phyloP scores from a whole-genome alignment of 1,284 basidiomycete genomes.

The Tilletia setariae region DNA sequence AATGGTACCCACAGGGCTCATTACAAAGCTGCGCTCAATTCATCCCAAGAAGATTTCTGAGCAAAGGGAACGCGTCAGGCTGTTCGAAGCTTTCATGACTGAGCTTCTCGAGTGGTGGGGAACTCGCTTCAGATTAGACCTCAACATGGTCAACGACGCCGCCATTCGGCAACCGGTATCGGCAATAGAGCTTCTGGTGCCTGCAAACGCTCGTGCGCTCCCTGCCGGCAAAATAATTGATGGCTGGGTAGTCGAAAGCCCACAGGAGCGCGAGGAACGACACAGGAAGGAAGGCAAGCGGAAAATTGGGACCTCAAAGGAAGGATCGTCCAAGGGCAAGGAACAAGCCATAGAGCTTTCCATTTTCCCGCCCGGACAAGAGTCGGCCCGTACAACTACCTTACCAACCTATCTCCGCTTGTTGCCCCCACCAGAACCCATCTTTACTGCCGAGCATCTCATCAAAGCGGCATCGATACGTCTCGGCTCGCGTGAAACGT shows the following conservation, averaged over 20 bases:
- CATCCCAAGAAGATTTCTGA: conserved; percentile 45
- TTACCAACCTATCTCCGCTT: conserved; percentile 49
- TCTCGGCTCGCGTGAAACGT: conserved; percentile 78
- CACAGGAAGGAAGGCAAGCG: conserved; percentile 23
- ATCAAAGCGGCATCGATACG: conserved; percentile 82
- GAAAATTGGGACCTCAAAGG: conserved; percentile 22
- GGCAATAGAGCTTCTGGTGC: conserved; percentile 3
- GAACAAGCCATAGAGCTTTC: conserved; percentile 56
- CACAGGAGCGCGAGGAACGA: conserved; percentile 39
- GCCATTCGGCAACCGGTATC: conserved; percentile 46
- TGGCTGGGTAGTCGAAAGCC: conserved; percentile 49
- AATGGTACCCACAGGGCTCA: conserved; percentile 37
- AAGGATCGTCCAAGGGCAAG: conserved; percentile 1
- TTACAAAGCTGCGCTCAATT: conserved; percentile 45
- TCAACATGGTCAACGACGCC: conserved; percentile 34
- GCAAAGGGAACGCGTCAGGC: conserved; percentile 48
- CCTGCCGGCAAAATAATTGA: conserved; percentile 40
- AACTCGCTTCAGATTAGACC: conserved; percentile 39
- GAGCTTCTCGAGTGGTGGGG: conserved; percentile 50
- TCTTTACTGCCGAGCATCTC: conserved; percentile 74
- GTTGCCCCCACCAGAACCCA: conserved; percentile 64
- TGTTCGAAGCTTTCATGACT: conserved; percentile 49
- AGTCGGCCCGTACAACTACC: conserved; percentile 18
- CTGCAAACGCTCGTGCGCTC: neutral
- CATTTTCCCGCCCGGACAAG: conserved; percentile 42